Evolutionary conservation across 2,329 filamentous ascomycete species (phyloP).

Genomic region (Mycogone perniciosa): DNA sequence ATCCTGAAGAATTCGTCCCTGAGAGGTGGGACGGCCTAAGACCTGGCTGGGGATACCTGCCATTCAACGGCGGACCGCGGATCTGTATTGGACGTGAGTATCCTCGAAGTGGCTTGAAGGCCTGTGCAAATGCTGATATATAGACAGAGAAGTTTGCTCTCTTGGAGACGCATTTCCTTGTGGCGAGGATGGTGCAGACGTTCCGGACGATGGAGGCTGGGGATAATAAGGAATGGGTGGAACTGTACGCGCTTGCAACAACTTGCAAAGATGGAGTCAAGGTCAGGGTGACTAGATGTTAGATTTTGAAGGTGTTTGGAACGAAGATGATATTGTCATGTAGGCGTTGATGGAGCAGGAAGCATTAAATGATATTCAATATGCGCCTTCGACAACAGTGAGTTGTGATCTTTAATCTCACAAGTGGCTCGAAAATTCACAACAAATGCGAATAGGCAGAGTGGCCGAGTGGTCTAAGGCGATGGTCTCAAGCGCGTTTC

Average conservation of each 20-base stretch:
- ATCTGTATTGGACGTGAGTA: constrained; percentile 39
- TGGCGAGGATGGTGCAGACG: constrained; percentile 30
- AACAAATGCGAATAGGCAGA: constrained; percentile 18
- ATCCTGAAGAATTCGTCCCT: constrained; percentile 33
- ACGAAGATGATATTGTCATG: no score
- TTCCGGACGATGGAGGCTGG: constrained; percentile 23
- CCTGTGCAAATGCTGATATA: constrained; percentile 5
- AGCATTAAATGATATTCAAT: no score
- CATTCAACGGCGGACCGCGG: constrained; percentile 40
- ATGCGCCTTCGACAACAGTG: no score
- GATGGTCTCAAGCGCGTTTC: constrained; percentile 18
- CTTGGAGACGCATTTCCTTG: constrained; percentile 28
- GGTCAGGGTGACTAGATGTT: constrained; percentile 14
- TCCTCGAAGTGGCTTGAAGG: neutral
- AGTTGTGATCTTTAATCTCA: no score
- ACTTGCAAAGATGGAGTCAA: constrained; percentile 29
- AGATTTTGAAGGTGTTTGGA: no score
- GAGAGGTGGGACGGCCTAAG: constrained; percentile 35
- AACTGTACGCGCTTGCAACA: constrained; percentile 28
- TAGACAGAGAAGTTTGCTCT: constrained; percentile 30
- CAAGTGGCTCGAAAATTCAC: no score
- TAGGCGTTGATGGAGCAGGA: no score
- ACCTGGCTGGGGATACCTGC: constrained; percentile 37
- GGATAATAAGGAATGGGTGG: constrained; percentile 27
- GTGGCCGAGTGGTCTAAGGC: constrained; percentile 4